Conservation (phyloP, 352 stramenopile species). For the Phytophthora pisi region DNA sequence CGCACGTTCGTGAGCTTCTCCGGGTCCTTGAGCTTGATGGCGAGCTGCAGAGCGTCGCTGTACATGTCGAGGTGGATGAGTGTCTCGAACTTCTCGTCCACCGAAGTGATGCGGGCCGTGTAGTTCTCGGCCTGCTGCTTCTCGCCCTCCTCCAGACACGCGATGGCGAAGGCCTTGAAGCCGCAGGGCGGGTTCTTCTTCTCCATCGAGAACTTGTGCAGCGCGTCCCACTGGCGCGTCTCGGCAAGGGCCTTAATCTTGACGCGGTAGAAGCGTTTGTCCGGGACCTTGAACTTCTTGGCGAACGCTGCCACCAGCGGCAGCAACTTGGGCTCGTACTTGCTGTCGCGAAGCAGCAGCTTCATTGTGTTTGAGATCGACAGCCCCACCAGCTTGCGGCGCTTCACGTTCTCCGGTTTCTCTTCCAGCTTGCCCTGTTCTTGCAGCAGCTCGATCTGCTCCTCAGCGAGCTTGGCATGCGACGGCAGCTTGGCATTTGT, state of each 20-base stretch:
- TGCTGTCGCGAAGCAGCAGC: constrained; percentile 74
- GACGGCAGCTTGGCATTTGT: constrained; percentile 70
- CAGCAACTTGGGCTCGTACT: constrained; percentile 84
- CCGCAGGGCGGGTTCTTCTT: constrained; percentile 87
- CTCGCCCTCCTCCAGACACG: constrained; percentile 76
- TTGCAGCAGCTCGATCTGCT: constrained; percentile 89
- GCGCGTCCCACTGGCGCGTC: constrained; percentile 85
- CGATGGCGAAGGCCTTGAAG: constrained; percentile 86
- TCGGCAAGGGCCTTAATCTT: constrained; percentile 90
- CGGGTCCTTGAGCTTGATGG: constrained; percentile 85
- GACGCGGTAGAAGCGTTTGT: constrained; percentile 92
- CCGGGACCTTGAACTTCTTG: constrained; percentile 91
- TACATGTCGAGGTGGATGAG: constrained; percentile 88
- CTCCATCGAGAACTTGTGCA: constrained; percentile 88
- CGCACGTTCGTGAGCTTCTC: constrained; percentile 88
- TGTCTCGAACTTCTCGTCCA: constrained; percentile 90
- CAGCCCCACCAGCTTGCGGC: constrained; percentile 78
- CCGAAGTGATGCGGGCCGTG: constrained; percentile 77
- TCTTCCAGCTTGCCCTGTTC: constrained; percentile 86
- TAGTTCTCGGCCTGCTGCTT: constrained; percentile 86
- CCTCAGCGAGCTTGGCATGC: constrained; percentile 76
- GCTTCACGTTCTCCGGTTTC: constrained; percentile 82
- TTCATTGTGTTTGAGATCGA: constrained; percentile 90
- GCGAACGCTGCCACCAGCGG: constrained; percentile 66
- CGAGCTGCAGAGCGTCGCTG: constrained; percentile 76